A percentile compares a stretch with the other conserved stretches of the same genome.
phyloP scores from a whole-genome alignment of 106 monocot genomes.

The Acanthochlamys bracteata region DNA sequence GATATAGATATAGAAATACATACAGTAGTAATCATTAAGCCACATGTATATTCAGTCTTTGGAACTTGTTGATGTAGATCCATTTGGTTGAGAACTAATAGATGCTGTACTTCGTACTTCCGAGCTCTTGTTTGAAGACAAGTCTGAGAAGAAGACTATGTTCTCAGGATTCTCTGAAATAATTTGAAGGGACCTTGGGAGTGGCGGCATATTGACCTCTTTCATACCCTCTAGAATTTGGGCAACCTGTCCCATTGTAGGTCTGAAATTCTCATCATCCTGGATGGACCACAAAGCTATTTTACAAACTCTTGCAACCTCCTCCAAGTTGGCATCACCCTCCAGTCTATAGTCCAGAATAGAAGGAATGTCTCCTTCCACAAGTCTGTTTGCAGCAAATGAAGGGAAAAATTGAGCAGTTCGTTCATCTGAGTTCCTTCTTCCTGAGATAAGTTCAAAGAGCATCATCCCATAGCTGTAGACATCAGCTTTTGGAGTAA shows the following conservation, averaged over 20 bases:
- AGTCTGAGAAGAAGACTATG: too few species aligned
- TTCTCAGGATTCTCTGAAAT: slow-evolving; percentile 4
- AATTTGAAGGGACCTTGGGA: slow-evolving; percentile 10
- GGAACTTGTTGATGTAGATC: too few species aligned
- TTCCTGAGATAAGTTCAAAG: slow-evolving; percentile 10
- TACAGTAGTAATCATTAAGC: too few species aligned
- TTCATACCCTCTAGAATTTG: background rate
- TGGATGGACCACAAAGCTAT: slow-evolving; percentile 18
- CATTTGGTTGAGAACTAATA: too few species aligned
- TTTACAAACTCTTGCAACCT: slow-evolving; percentile 18
- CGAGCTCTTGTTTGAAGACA: too few species aligned
- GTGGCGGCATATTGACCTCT: slow-evolving; percentile 10
- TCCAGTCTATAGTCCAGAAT: slow-evolving; percentile 15
- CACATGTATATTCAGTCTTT: too few species aligned
- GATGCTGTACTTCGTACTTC: too few species aligned
- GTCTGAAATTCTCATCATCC: background rate
- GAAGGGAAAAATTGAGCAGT: slow-evolving; percentile 3
- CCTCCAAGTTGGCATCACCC: slow-evolving; percentile 10
- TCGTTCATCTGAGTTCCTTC: background rate
- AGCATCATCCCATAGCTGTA: slow-evolving; percentile 14
- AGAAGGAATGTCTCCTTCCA: background rate
- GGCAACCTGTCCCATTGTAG: background rate
- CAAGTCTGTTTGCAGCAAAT: slow-evolving; percentile 5
- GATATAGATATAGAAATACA: too few species aligned
- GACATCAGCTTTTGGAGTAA: slow-evolving; percentile 12